Conservation (phyloP, 371 early-diverging fungal species). For the Neoconidiobolus thromboides region DNA sequence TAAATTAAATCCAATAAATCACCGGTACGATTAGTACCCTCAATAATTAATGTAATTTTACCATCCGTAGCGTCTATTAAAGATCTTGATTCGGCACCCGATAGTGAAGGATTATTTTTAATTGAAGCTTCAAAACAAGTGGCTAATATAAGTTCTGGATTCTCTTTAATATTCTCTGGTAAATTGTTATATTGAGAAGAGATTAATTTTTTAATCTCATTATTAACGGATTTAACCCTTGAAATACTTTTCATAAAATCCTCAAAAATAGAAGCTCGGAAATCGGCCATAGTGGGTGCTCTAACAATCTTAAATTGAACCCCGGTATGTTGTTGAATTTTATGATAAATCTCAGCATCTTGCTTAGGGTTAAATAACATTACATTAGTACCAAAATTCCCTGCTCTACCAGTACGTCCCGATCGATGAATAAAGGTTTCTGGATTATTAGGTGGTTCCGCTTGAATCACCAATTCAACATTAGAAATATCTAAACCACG, state of each 20-base stretch:
- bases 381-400: constrained; percentile 73
- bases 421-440: constrained; percentile 94
- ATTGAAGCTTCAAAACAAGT: not conserved
- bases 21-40: not conserved
- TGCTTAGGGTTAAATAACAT: constrained; percentile 66
- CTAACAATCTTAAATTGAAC: not conserved
- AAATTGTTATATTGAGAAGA: not conserved
- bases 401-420: constrained; percentile 95
- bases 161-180: not conserved
- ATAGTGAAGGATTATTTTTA: not conserved
- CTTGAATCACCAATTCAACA: constrained; percentile 94
- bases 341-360: not conserved
- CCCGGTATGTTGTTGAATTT: not conserved
- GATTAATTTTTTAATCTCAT: not conserved
- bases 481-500: constrained; percentile 96
- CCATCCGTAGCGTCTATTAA: not conserved
- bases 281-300: not conserved
- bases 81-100: not conserved
- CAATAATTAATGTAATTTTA: not conserved
- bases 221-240: not conserved
- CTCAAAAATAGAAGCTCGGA: not conserved
- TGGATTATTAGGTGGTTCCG: constrained; percentile 82
- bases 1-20: not conserved
- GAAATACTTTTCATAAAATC: too few species aligned
- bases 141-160: not conserved